Percentiles rank a stretch among this genome's conserved stretches.
Conservation (phyloP, 768 basidiomycete genomes). For the Dioszegia hungarica region DNA sequence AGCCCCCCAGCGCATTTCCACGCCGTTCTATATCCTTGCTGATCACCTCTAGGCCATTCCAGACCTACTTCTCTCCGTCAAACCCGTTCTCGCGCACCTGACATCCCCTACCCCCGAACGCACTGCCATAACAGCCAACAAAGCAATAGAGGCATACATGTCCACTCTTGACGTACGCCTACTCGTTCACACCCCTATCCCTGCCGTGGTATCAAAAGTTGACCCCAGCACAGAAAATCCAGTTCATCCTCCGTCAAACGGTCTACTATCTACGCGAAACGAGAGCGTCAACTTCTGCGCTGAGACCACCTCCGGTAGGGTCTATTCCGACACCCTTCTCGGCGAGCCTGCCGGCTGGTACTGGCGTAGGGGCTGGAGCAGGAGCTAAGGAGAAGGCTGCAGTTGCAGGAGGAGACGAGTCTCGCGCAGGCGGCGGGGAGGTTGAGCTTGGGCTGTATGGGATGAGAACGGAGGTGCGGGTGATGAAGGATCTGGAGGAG, state of each 20-base stretch:
- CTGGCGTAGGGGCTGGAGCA: neutral
- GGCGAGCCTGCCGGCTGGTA: conserved; percentile 15
- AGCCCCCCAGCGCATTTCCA: too few relatives aligned
- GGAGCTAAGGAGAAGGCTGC: neutral
- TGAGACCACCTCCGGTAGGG: conserved; percentile 21
- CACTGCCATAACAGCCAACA: conserved; percentile 1
- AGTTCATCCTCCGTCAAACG: conserved; percentile 42
- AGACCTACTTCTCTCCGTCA: conserved; percentile 24
- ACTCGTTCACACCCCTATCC: neutral
- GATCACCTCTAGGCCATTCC: conserved; percentile 27
- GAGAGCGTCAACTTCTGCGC: conserved; percentile 15
- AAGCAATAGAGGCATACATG: conserved; percentile 32
- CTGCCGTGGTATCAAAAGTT: too few relatives aligned
- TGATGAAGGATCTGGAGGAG: conserved; percentile 22
- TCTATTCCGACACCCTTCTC: conserved; percentile 40
- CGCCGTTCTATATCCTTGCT: neutral
- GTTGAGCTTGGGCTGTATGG: conserved; percentile 33
- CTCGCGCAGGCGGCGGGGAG: neutral
- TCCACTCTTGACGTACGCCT: conserved; percentile 30
- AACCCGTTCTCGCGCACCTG: conserved; percentile 35
- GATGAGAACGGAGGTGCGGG: conserved; percentile 23
- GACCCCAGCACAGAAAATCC: conserved; percentile 31
- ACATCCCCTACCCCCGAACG: neutral
- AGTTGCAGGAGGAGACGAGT: neutral
- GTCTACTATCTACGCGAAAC: conserved; percentile 42